These are phyloP conservation scores for Pseudogymnoascus sp. DNA, from an alignment of 2,329 filamentous ascomycete species.

Conservation along the genomic window DNA sequence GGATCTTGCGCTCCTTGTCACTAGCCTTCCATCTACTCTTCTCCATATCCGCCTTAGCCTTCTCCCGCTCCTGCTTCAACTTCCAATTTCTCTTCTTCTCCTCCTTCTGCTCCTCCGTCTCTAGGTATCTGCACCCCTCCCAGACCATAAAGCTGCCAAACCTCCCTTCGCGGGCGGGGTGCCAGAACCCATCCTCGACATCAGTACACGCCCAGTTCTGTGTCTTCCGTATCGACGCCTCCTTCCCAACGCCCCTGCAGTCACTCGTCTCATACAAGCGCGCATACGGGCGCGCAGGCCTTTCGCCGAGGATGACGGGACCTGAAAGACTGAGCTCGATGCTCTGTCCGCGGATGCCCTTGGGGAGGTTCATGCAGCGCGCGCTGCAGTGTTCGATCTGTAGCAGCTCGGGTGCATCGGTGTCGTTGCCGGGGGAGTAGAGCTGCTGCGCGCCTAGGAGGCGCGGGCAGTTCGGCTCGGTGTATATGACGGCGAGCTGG, in stretches of 20 bases:
- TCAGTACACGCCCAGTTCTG: not conserved
- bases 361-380: not conserved
- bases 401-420: not conserved
- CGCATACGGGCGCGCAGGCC: not conserved
- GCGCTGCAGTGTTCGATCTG: not conserved
- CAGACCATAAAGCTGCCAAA: not conserved
- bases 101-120: not conserved
- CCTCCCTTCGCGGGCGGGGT: not conserved
- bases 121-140: not conserved
- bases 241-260: not conserved
- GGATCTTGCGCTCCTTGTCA: not conserved
- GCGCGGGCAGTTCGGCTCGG: not conserved
- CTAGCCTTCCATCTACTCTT: not conserved
- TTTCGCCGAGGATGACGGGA: not conserved
- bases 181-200: not conserved
- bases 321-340: not conserved
- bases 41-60: not conserved
- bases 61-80: not conserved
- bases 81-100: not conserved
- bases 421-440: not conserved
- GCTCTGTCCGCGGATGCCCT: not conserved
- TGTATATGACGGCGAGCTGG: not conserved
- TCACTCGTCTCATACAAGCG: not conserved
- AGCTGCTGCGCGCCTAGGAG: not conserved
- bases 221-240: not conserved